Percentiles rank a stretch among this genome's conserved stretches.
phyloP scores from a whole-genome alignment of 225 moss, liverwort and hornwort genomes.

The Physcomitrellopsis africana region DNA sequence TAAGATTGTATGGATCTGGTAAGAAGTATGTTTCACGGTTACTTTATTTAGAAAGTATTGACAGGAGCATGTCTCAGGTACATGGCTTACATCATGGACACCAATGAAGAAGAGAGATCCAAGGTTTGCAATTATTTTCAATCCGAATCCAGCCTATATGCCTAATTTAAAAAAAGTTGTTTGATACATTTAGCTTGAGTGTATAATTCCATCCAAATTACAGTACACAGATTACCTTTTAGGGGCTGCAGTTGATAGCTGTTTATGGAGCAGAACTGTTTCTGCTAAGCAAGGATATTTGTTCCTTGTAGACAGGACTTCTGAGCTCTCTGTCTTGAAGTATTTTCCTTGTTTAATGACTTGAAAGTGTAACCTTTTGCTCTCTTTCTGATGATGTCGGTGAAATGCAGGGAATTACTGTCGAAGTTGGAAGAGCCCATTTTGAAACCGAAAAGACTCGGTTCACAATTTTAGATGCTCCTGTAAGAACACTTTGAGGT shows the following conservation, averaged over 20 bases:
- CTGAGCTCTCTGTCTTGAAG: neutral
- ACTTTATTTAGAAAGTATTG: constrained; percentile 2
- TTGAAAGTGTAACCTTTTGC: neutral
- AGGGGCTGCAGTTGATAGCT: neutral
- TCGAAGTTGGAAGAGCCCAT: constrained; percentile 96
- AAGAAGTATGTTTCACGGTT: no score
- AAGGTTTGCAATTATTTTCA: constrained; percentile 52
- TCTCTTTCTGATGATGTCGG: constrained; percentile 9
- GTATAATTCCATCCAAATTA: neutral
- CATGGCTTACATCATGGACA: constrained; percentile 99
- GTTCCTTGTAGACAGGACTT: neutral
- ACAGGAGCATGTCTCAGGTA: constrained; percentile 58
- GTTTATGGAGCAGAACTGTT: neutral
- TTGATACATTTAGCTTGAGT: no score
- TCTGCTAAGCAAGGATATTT: neutral
- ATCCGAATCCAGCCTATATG: neutral
- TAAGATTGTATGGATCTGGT: no score
- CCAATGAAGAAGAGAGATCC: constrained; percentile 94
- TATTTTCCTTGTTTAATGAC: neutral
- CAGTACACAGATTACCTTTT: neutral
- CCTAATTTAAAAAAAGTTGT: no score
- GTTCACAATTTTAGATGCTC: constrained; percentile 97
- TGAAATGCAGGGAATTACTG: constrained; percentile 82
- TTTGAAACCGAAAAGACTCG: constrained; percentile 88
- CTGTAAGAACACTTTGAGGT: constrained; percentile 48